phyloP scores from a whole-genome alignment of 495 filamentous ascomycete species.

The Pseudomonodictys pantanalensis region DNA sequence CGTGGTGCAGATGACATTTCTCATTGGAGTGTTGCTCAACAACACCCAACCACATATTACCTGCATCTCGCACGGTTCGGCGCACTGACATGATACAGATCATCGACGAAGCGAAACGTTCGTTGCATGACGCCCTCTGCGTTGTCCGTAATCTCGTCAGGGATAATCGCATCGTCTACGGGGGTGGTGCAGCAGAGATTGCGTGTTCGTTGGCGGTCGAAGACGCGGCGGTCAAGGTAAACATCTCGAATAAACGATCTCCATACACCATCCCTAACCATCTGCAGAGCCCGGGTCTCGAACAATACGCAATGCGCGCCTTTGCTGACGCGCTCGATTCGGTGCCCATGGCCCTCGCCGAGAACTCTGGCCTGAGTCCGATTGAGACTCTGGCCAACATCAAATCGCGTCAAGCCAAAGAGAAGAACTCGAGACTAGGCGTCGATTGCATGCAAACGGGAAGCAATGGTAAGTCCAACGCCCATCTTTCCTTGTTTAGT shows the following conservation, averaged over 20 bases:
- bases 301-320: constrained; percentile 98
- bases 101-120: constrained; percentile 97
- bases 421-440: constrained; percentile 78
- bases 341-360: constrained; percentile 92
- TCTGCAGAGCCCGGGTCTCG: constrained; percentile 76
- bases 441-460: constrained; percentile 97
- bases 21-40: constrained; percentile 10
- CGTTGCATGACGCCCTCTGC: constrained; percentile 94
- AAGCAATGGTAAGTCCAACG: constrained; percentile 65
- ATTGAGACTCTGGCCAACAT: constrained; percentile 92
- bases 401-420: constrained; percentile 93
- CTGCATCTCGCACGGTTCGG: constrained; percentile 8
- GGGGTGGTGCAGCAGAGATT: constrained; percentile 95
- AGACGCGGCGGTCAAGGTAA: constrained; percentile 83
- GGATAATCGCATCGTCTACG: constrained; percentile 98
- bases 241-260: not conserved
- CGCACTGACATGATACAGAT: constrained; percentile 57
- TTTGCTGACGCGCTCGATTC: constrained; percentile 94
- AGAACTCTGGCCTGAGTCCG: constrained; percentile 94
- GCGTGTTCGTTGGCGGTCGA: constrained; percentile 95
- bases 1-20: constrained; percentile 5
- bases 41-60: constrained; percentile 4
- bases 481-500: constrained; percentile 11
- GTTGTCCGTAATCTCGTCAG: constrained; percentile 94
- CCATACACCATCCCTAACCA: constrained; percentile 31